Evolutionary conservation across 805 yeast genomes (phyloP).

Genomic region (Candida orba): DNA sequence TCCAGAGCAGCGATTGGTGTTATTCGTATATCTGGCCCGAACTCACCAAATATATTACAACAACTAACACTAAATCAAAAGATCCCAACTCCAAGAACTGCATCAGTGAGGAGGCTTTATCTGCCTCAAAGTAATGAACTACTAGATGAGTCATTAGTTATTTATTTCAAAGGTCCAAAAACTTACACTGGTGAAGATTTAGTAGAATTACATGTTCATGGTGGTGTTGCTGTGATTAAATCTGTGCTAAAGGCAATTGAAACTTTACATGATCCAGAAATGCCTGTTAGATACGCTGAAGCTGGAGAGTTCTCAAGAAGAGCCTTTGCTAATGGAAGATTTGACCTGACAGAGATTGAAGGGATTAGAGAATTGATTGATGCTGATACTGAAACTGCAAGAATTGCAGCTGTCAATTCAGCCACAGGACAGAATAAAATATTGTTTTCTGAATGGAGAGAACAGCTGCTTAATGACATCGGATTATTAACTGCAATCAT

Average conservation of each 20-base stretch:
- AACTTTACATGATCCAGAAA: conserved; percentile 38
- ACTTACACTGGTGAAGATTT: conserved; percentile 92
- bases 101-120: conserved; percentile 54
- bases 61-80: conserved; percentile 35
- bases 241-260: conserved; percentile 61
- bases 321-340: conserved; percentile 76
- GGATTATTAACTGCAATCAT: conserved; percentile 82
- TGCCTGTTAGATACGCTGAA: conserved; percentile 70
- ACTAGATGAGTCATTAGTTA: conserved; percentile 70
- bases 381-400: conserved; percentile 88
- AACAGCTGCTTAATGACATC: conserved; percentile 50
- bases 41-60: conserved; percentile 33
- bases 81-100: conserved; percentile 42
- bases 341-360: conserved; percentile 86
- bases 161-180: conserved; percentile 63
- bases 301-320: conserved; percentile 88
- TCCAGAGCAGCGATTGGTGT: conserved; percentile 84
- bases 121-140: conserved; percentile 32
- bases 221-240: conserved; percentile 79
- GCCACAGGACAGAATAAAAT: conserved; percentile 61
- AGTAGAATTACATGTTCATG: conserved; percentile 87
- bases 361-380: conserved; percentile 84
- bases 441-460: conserved; percentile 61
- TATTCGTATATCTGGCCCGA: conserved; percentile 73
- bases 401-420: conserved; percentile 65